Evolutionary conservation across 495 filamentous ascomycete genomes (phyloP).

Genomic region (Aspergillus nidulans): DNA sequence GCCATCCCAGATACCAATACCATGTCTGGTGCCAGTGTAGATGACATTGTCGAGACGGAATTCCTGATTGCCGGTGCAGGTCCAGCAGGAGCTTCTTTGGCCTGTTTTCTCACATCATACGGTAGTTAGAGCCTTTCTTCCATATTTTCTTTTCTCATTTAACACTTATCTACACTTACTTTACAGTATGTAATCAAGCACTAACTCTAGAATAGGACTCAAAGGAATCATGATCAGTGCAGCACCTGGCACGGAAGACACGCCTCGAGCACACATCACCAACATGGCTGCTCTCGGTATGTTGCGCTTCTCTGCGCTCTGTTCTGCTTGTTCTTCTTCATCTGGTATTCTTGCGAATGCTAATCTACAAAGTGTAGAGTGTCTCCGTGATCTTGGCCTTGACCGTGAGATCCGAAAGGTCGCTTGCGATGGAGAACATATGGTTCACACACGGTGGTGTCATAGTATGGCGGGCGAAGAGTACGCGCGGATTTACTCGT

Average conservation of each 20-base stretch:
- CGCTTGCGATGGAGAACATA: constrained; percentile 32
- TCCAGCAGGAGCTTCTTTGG: constrained; percentile 51
- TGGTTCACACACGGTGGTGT: constrained; percentile 51
- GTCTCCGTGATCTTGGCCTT: constrained; percentile 53
- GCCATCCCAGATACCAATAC: too few species aligned
- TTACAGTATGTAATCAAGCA: neutral
- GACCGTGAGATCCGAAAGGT: constrained; percentile 38
- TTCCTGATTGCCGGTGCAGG: constrained; percentile 54
- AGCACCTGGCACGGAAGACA: constrained; percentile 44
- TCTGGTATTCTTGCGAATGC: too few species aligned
- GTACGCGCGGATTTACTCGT: constrained; percentile 48
- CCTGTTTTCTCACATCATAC: constrained; percentile 51
- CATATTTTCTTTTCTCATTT: too few species aligned
- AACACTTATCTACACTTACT: too few species aligned
- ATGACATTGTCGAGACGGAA: constrained; percentile 37
- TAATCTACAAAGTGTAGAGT: too few species aligned
- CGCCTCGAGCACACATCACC: constrained; percentile 53
- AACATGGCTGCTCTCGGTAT: constrained; percentile 46
- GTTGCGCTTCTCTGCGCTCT: too few species aligned
- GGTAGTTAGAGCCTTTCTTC: constrained; percentile 24
- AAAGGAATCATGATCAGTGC: constrained; percentile 46
- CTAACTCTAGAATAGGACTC: constrained; percentile 24
- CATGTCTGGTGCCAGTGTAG: neutral
- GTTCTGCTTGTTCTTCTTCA: too few species aligned
- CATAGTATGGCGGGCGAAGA: constrained; percentile 52